Evolutionary conservation across 2,329 filamentous ascomycete species (phyloP).

Genomic region (Microascus cirrosus): DNA sequence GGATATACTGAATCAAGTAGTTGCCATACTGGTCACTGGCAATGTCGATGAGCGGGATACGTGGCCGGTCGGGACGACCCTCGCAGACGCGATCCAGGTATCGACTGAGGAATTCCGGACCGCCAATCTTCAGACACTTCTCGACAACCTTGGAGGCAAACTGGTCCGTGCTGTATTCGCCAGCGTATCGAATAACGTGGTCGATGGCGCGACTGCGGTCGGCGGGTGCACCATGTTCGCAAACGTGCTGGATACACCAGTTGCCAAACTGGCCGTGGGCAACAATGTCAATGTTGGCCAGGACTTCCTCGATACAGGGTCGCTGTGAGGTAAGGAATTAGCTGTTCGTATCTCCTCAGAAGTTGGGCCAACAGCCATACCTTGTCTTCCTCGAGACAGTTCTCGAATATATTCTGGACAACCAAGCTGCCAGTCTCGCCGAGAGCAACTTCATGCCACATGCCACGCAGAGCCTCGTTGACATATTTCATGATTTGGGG

Average conservation of each 20-base stretch:
- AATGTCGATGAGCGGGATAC: conserved; percentile 95
- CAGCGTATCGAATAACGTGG: conserved; percentile 85
- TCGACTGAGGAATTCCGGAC: conserved; percentile 76
- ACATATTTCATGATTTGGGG: conserved; percentile 98
- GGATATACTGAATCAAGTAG: conserved; percentile 94
- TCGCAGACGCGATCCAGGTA: conserved; percentile 94
- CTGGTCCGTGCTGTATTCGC: conserved; percentile 97
- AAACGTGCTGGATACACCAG: conserved; percentile 99
- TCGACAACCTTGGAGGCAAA: conserved; percentile 99
- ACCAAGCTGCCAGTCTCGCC: conserved; percentile 96
- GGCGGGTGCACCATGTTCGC: conserved; percentile 83
- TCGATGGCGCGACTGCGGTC: conserved; percentile 92
- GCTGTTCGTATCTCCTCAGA: conserved; percentile 1
- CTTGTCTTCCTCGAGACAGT: conserved; percentile 97
- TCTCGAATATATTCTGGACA: conserved; percentile 99
- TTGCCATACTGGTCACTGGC: conserved; percentile 98
- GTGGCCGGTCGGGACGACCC: conserved; percentile 77
- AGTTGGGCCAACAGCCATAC: conserved; percentile 31
- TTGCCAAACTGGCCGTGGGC: conserved; percentile 97
- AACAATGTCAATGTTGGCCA: conserved; percentile 90
- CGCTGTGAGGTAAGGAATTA: conserved; percentile 45
- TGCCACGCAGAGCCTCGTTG: conserved; percentile 85
- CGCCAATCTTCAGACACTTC: conserved; percentile 96
- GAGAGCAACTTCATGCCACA: conserved; percentile 98
- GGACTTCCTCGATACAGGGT: conserved; percentile 92